Evolutionary conservation across 139 green algal genomes (phyloP).

Genomic region (Nannochloris sp.): DNA sequence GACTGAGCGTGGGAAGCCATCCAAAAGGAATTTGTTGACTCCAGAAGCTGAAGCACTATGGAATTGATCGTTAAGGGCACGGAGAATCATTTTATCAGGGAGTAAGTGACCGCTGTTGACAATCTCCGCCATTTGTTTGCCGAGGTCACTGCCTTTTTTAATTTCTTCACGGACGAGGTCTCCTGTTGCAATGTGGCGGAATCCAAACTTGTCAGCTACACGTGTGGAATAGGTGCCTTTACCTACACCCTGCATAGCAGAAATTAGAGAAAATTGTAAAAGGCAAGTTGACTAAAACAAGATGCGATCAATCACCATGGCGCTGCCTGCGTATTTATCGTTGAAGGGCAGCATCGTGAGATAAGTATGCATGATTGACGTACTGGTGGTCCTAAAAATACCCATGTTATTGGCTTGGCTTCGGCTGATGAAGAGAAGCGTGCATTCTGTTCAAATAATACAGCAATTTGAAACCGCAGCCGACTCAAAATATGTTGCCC

Average conservation of each 20-base stretch:
- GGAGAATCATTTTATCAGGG: conserved; percentile 73
- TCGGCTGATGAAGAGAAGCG: conserved; percentile 2
- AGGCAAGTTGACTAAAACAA: no score
- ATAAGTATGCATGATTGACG: background rate
- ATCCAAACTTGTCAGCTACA: conserved; percentile 60
- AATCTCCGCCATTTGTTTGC: conserved; percentile 60
- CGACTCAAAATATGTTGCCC: no score
- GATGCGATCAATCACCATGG: background rate
- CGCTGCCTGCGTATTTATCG: background rate
- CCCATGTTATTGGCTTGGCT: conserved; percentile 7
- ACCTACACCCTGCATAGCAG: conserved; percentile 65
- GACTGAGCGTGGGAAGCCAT: conserved; percentile 87
- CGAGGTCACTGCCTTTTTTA: conserved; percentile 48
- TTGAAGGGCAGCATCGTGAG: background rate
- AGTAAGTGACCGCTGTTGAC: conserved; percentile 74
- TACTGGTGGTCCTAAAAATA: conserved; percentile 40
- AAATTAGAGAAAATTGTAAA: no score
- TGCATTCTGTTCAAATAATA: background rate
- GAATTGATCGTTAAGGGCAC: conserved; percentile 36
- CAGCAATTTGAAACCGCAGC: background rate
- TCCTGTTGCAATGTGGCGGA: conserved; percentile 88
- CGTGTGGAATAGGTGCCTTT: conserved; percentile 93
- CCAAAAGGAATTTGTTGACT: conserved; percentile 68
- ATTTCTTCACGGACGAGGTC: conserved; percentile 91
- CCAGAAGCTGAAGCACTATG: conserved; percentile 48